These are phyloP conservation scores for Calonectria fujianensis DNA, from an alignment of 2,329 filamentous ascomycete species.

Conservation along the genomic window DNA sequence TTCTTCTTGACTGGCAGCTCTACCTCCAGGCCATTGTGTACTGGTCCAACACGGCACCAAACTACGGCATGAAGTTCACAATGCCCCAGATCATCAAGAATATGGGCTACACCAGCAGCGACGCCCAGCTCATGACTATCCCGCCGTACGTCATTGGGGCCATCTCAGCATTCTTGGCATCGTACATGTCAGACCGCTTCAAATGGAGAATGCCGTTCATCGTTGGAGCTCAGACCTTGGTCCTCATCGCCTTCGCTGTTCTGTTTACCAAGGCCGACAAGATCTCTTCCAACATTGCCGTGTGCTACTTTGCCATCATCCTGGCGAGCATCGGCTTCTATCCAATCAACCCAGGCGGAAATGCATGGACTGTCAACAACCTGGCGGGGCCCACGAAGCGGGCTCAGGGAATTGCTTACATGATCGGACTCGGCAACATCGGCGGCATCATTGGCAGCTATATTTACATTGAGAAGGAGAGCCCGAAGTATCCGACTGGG, in stretches of 20 bases:
- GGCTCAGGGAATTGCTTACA: constrained; percentile 59
- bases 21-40: constrained; percentile 62
- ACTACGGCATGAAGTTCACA: constrained; percentile 56
- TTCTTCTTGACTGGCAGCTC: constrained; percentile 64
- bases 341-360: constrained; percentile 58
- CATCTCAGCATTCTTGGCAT: constrained; percentile 50
- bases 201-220: constrained; percentile 61
- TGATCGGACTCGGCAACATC: constrained; percentile 57
- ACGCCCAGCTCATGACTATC: constrained; percentile 57
- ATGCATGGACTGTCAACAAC: constrained; percentile 62
- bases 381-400: constrained; percentile 58
- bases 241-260: constrained; percentile 56
- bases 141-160: constrained; percentile 58
- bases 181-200: constrained; percentile 55
- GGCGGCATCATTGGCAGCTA: constrained; percentile 56
- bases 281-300: constrained; percentile 45
- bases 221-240: constrained; percentile 53
- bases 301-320: constrained; percentile 49
- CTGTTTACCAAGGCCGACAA: constrained; percentile 47
- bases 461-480: constrained; percentile 54
- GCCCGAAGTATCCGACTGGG: constrained; percentile 60
- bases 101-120: constrained; percentile 62
- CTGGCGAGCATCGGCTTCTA: constrained; percentile 60
- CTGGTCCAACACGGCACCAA: constrained; percentile 62
- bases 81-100: constrained; percentile 62